Evolutionary conservation across 495 filamentous ascomycete species (phyloP), one percentile per base, ranked within the genome.

Genomic region (Schizothecium vesticola): DNA sequence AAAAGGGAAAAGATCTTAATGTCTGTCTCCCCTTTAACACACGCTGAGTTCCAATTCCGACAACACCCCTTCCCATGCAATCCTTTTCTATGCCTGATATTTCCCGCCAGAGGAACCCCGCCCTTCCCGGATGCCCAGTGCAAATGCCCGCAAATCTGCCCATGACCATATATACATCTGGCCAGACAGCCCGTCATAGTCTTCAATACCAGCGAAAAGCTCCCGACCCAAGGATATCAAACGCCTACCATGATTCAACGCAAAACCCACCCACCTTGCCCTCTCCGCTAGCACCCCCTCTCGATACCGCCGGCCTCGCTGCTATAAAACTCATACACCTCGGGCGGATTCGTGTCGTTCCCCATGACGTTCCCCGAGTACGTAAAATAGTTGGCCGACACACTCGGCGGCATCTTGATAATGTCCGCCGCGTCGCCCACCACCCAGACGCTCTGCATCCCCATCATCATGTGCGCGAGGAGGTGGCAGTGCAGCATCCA

Each of bases 401-500:
- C 43, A 2, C 6, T 51, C 5, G 43, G 43, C 43, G 79, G 77
- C 28, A 80, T 70, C 33, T 77, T 72, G 19, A 61, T 66, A 16
- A 82, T 74, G 11, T 86, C 74, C 13, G 80, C 74, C 1, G 76
- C 78, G 66, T 85, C 74, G 10, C 84, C 85, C 62, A 85, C 80
- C 0, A 82, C 79, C 75, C 81, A 86, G 8, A 83, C 78, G 0
- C 79, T 78, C 70, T 87, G 82, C 86, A 87, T 85, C 31, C 82
- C 73, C 77, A 66, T 75, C 63, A 72, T 66, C 76, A 78, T 78
- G 59, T 78, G 76, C 5, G 64, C 67, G 24, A 78, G 59, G 51
- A 85, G 83, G 75, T 90, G 87, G 69, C 87, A 90, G 74, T 90
- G 87, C 25, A 87, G 75, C 83, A 88, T 86, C 87, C 87, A 89